These are phyloP conservation scores for Pseudogymnoascus sp. DNA, from an alignment of 2,329 filamentous ascomycete species.

Conservation along the genomic window DNA sequence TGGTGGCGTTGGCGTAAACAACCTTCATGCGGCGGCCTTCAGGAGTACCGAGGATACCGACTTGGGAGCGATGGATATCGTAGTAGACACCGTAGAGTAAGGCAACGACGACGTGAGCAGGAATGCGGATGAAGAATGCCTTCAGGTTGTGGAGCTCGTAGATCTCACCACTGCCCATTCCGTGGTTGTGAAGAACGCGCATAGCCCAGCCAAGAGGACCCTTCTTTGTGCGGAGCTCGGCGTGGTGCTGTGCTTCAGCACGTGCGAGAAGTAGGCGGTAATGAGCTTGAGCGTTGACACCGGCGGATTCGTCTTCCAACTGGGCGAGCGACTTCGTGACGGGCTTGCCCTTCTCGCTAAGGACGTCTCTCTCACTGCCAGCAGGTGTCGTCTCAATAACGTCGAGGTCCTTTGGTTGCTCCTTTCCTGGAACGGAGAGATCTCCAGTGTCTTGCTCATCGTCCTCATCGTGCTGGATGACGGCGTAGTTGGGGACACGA, in stretches of 20 bases:
- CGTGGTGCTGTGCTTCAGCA: slow-evolving; percentile 50
- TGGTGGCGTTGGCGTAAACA: slow-evolving; percentile 55
- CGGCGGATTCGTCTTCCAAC: not conserved
- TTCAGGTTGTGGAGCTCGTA: slow-evolving; percentile 68
- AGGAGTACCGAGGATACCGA: slow-evolving; percentile 61
- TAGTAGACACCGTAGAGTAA: slow-evolving; percentile 70
- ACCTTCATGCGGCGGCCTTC: slow-evolving; percentile 64
- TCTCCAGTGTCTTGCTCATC: slow-evolving; percentile 31
- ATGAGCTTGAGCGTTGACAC: slow-evolving; percentile 35
- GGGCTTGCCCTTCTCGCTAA: slow-evolving; percentile 37
- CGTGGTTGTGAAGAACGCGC: slow-evolving; percentile 67
- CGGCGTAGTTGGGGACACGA: slow-evolving; percentile 66
- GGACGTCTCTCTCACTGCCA: slow-evolving; percentile 15
- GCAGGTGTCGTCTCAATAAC: slow-evolving; percentile 24
- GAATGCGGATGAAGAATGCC: slow-evolving; percentile 55
- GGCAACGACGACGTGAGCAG: slow-evolving; percentile 56
- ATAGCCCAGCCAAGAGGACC: slow-evolving; percentile 78
- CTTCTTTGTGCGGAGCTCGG: slow-evolving; percentile 50
- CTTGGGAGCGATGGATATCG: slow-evolving; percentile 72
- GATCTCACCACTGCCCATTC: slow-evolving; percentile 61
- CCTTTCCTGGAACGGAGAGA: slow-evolving; percentile 27
- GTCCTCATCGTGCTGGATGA: slow-evolving; percentile 58
- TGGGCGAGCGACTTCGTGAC: slow-evolving; percentile 34
- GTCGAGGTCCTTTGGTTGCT: slow-evolving; percentile 24
- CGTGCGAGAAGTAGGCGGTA: slow-evolving; percentile 57